These are phyloP conservation scores for Polygonum maritimum DNA, from an alignment of 148 eudicot genomes.

Conservation along the genomic window DNA sequence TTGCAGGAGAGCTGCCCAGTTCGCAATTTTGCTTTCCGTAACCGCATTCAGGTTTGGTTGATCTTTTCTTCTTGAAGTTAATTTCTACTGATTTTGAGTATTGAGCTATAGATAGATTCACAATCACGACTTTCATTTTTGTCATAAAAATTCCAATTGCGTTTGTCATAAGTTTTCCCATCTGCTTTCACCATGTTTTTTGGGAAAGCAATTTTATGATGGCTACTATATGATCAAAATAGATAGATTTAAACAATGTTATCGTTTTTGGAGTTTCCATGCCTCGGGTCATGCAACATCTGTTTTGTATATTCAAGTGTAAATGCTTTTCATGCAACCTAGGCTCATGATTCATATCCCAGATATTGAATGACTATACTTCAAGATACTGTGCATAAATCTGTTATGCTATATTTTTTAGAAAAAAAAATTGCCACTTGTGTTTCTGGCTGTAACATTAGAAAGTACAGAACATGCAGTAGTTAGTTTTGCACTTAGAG, in stretches of 20 bases:
- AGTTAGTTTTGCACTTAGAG: too few relatives aligned
- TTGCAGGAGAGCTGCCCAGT: constrained; percentile 50
- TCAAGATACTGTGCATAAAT: neutral
- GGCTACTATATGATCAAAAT: neutral
- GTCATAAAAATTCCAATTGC: neutral
- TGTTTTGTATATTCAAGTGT: neutral
- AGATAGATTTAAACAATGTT: neutral
- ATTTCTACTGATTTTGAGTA: neutral
- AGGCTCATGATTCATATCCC: neutral
- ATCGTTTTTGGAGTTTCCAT: neutral
- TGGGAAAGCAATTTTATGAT: neutral
- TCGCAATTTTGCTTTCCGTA: constrained; percentile 59
- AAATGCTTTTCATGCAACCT: neutral
- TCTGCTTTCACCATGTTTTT: neutral
- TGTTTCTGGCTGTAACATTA: neutral
- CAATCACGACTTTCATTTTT: neutral
- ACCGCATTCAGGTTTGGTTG: constrained; percentile 66
- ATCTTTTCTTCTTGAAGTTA: neutral
- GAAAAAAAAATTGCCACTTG: neutral
- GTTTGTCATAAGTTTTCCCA: neutral
- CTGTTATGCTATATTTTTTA: neutral
- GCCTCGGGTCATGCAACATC: neutral
- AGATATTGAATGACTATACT: neutral
- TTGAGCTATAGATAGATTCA: neutral
- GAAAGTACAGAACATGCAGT: too few relatives aligned